Evolutionary conservation across 169 alveolate genomes (phyloP).

Genomic region (Plasmodium vivax): DNA sequence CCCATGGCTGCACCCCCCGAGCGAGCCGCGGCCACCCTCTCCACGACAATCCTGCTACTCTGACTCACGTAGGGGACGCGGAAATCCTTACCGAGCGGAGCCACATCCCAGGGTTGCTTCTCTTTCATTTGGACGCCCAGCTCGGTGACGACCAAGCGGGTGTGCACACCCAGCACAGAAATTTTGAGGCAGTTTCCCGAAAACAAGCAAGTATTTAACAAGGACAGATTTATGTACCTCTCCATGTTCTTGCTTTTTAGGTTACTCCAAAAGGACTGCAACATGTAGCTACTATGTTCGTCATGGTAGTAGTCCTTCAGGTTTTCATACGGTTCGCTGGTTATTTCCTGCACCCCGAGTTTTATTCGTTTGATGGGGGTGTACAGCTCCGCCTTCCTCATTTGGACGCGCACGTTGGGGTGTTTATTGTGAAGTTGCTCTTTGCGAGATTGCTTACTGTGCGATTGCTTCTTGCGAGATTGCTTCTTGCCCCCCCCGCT

Average conservation of each 20-base stretch:
- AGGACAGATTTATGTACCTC: conserved; percentile 61
- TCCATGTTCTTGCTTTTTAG: conserved; percentile 58
- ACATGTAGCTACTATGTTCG: conserved; percentile 10
- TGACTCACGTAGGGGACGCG: conserved; percentile 25
- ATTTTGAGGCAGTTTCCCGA: conserved; percentile 21
- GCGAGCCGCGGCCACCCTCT: background rate
- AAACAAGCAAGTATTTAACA: conserved; percentile 60
- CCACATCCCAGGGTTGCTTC: background rate
- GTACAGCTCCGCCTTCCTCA: conserved; percentile 18
- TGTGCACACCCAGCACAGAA: conserved; percentile 23
- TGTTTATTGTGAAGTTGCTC: background rate
- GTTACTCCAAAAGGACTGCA: conserved; percentile 50
- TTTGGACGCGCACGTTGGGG: background rate
- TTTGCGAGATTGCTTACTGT: too few species aligned
- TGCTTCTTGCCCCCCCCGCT: background rate
- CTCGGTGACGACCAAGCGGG: conserved; percentile 3
- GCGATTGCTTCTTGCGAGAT: background rate
- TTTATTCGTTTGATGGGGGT: conserved; percentile 44
- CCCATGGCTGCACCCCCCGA: background rate
- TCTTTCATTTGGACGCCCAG: conserved; percentile 10
- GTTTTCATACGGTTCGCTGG: conserved; percentile 21
- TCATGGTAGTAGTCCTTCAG: conserved; percentile 20
- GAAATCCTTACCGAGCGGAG: background rate
- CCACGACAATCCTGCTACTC: conserved; percentile 22
- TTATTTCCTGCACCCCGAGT: conserved; percentile 24